Evolutionary conservation across 257 asterid species (phyloP).

Genomic region (Ilex aquifolium): DNA sequence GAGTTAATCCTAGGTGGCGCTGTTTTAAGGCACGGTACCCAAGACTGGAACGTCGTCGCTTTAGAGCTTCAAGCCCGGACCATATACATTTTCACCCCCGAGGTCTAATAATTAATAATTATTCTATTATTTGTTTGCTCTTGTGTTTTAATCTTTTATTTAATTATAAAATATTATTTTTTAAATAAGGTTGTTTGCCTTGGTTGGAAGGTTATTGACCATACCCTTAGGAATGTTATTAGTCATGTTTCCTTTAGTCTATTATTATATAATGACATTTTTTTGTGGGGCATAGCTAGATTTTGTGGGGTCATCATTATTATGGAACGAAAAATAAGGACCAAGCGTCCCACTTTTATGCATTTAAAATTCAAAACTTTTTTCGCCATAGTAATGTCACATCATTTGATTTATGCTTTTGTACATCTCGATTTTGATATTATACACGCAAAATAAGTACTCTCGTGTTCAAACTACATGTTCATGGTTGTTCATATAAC

Average conservation of each 20-base stretch:
- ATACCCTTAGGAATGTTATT: not conserved
- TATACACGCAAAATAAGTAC: no score
- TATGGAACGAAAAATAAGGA: no score
- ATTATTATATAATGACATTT: no score
- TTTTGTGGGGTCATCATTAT: no score
- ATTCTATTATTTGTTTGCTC: slow-evolving; percentile 13
- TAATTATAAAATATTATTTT: not conserved
- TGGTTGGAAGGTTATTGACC: not conserved
- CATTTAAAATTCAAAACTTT: no score
- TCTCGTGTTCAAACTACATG: no score
- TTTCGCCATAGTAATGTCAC: no score
- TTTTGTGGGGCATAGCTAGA: no score
- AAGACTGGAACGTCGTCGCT: slow-evolving; percentile 77
- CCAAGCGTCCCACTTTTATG: no score
- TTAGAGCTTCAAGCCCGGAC: slow-evolving; percentile 68
- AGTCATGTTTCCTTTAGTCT: not conserved
- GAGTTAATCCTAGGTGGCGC: slow-evolving; percentile 82
- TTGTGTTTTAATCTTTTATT: slow-evolving; percentile 4
- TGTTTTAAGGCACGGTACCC: slow-evolving; percentile 52
- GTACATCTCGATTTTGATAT: no score
- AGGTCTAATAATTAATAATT: slow-evolving; percentile 29
- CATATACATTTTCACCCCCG: slow-evolving; percentile 43
- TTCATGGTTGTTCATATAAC: no score
- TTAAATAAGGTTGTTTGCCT: not conserved
- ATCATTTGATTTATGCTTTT: no score